Evolutionary conservation across 768 basidiomycete genomes (phyloP).

Genomic region (Trametes coccinea): DNA sequence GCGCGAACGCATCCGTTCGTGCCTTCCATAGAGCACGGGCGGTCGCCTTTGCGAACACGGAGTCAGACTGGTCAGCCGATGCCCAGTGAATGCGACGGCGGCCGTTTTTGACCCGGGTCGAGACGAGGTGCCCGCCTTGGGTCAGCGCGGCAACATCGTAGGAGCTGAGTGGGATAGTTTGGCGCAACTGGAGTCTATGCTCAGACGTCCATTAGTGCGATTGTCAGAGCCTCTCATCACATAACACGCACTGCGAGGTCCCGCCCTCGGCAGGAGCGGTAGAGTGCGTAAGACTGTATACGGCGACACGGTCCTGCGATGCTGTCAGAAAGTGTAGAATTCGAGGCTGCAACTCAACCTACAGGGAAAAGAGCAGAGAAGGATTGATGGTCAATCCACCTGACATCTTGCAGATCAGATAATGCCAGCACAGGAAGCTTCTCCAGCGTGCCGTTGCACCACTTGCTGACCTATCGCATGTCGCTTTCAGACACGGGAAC

Average conservation of each 20-base stretch:
- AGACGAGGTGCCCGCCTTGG: slow-evolving; percentile 21
- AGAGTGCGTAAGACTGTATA: slow-evolving; percentile 15
- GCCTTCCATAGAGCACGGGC: slow-evolving; percentile 31
- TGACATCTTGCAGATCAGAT: slow-evolving; percentile 16
- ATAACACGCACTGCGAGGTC: not conserved
- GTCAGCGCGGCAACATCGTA: slow-evolving; percentile 16
- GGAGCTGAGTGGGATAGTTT: slow-evolving; percentile 5
- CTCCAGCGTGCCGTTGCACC: not conserved
- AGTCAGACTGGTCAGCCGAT: not conserved
- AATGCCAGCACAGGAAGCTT: not conserved
- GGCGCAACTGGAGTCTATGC: slow-evolving; percentile 18
- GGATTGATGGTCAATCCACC: slow-evolving; percentile 21
- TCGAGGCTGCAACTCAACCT: not conserved
- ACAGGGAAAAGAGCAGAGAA: slow-evolving; percentile 26
- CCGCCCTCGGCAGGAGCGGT: not conserved
- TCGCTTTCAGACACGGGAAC: too few relatives aligned
- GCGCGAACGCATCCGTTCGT: slow-evolving; percentile 1
- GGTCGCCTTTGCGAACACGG: not conserved
- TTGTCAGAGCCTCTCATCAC: too few relatives aligned
- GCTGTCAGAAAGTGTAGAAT: too few relatives aligned
- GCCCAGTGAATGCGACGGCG: slow-evolving; percentile 19
- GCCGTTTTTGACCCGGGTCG: slow-evolving; percentile 26
- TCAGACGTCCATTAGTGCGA: not conserved
- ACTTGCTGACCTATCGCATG: not conserved
- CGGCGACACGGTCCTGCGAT: slow-evolving; percentile 26